Evolutionary conservation across 2,329 filamentous ascomycete genomes (phyloP).

Genomic region (Aureobasidium subglaciale): DNA sequence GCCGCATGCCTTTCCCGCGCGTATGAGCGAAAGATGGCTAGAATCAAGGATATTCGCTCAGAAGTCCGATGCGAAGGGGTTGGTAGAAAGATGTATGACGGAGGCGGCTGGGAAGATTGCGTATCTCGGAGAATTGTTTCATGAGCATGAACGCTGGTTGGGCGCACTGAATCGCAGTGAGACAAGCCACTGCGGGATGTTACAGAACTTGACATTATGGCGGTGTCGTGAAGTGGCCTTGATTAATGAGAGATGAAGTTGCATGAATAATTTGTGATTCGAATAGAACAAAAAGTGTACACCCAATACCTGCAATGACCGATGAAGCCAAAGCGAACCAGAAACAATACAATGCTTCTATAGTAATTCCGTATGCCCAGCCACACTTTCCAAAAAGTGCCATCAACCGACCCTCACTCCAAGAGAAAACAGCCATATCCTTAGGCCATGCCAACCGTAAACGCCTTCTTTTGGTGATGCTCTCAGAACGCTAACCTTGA

Average conservation of each 20-base stretch:
- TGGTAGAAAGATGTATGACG: not conserved
- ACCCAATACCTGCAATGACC: not conserved
- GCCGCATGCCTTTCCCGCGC: too few relatives aligned
- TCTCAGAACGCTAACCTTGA: not conserved
- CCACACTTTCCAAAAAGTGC: not conserved
- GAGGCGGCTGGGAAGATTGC: constrained; percentile 3
- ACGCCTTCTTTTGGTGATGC: constrained; percentile 10
- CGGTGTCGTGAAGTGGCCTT: not conserved
- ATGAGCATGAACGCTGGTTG: not conserved
- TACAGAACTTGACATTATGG: not conserved
- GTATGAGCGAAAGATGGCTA: not conserved
- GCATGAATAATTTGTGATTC: not conserved
- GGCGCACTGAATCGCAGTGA: not conserved
- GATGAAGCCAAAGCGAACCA: not conserved
- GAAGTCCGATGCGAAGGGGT: not conserved
- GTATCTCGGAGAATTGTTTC: constrained; percentile 7
- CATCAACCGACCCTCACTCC: not conserved
- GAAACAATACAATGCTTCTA: constrained; percentile 6
- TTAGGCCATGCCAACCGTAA: not conserved
- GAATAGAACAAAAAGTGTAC: constrained; percentile 2
- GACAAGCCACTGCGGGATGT: not conserved
- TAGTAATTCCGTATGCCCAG: not conserved
- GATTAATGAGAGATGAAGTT: not conserved
- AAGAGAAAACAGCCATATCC: not conserved
- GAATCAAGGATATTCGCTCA: not conserved